Evolutionary conservation across 148 eudicot genomes (phyloP), one percentile per base, ranked within the genome.

Genomic region (Chenopodium formosanum): DNA sequence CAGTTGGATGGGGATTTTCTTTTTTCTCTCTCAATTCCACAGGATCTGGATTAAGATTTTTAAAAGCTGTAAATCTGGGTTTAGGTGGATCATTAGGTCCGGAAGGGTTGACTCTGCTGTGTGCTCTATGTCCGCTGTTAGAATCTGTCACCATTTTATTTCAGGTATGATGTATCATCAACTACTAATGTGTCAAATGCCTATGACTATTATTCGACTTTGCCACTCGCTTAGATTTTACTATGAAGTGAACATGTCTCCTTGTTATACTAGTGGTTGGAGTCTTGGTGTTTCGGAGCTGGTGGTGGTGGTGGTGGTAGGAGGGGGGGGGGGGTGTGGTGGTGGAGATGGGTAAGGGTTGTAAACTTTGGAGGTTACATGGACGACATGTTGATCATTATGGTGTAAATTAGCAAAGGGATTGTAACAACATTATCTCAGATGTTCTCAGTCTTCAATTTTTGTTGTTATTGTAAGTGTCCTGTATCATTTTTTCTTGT

Each of bases 1-100:
- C 88, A 67, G 77, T 89, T 58, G 99, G 99, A 66, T 95, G 99
- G 99, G 97, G 99, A 78, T 92, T 91, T 82, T 92, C 97, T 2
- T 84, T 77, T 78, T 85, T 74, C 77, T 86, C 91, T 65, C 40
- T 95, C 48, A 76, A 85, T 80, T 85, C 86, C 69, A 60, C 92
- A 75, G 87, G 80, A 77, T 91, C 94, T 84, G 90, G 90, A 58
- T 81, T 90, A 46, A 80, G 78, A 81, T 82, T 82, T 67, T 80
- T 95, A 32, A 89, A 88, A 87, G 25, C 86, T 68, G 67, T 95
- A 70, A 77, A 76, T 72, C 89, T 95, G 56, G 99, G 99, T 81
- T 86, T 95, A 82, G 99, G 99, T 74, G 97, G 91, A 81, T 88
- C 91, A 74, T 86, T 94, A 70, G 92, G 95, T 73, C 86, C 87